These are phyloP conservation scores for Chlamydomonas urium DNA, from an alignment of 139 green algal species.

Conservation along the genomic window DNA sequence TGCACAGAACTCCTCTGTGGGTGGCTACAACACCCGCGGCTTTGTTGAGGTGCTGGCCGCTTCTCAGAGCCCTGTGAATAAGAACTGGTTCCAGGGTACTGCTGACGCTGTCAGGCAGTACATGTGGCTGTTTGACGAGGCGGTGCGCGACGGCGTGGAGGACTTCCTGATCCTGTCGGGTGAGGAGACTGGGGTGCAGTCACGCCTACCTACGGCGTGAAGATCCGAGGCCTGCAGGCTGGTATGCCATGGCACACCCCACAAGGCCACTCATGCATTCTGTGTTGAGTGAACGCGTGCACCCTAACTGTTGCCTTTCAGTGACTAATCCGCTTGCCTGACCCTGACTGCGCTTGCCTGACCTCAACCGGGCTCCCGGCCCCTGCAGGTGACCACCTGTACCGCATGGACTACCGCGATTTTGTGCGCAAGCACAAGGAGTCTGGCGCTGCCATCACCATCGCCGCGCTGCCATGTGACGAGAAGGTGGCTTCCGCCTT, in stretches of 20 bases:
- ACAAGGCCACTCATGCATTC: not conserved
- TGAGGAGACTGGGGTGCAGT: slow-evolving; percentile 21
- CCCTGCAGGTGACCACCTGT: slow-evolving; percentile 91
- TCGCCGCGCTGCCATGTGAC: slow-evolving; percentile 91
- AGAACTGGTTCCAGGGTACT: slow-evolving; percentile 97
- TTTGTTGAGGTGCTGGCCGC: slow-evolving; percentile 99
- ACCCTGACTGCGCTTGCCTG: too few species aligned
- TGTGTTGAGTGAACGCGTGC: too few species aligned
- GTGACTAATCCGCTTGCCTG: too few species aligned
- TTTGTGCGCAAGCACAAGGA: slow-evolving; percentile 92
- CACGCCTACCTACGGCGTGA: too few species aligned
- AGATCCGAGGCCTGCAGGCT: too few species aligned
- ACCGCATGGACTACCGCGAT: slow-evolving; percentile 98
- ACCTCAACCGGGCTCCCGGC: too few species aligned
- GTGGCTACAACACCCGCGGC: slow-evolving; percentile 73
- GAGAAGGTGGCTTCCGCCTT: slow-evolving; percentile 89
- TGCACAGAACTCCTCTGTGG: slow-evolving; percentile 84
- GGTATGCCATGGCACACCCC: not conserved
- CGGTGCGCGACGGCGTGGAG: slow-evolving; percentile 79
- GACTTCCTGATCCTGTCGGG: slow-evolving; percentile 98
- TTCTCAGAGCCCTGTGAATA: slow-evolving; percentile 84
- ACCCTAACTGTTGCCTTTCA: too few species aligned
- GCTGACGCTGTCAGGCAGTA: slow-evolving; percentile 98
- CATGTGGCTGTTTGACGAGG: slow-evolving; percentile 97
- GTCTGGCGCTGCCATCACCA: slow-evolving; percentile 92